Evolutionary conservation across 1,284 basidiomycete genomes (phyloP), one percentile per base, ranked within the genome.

Genomic region (Paramarasmius palmivorus): DNA sequence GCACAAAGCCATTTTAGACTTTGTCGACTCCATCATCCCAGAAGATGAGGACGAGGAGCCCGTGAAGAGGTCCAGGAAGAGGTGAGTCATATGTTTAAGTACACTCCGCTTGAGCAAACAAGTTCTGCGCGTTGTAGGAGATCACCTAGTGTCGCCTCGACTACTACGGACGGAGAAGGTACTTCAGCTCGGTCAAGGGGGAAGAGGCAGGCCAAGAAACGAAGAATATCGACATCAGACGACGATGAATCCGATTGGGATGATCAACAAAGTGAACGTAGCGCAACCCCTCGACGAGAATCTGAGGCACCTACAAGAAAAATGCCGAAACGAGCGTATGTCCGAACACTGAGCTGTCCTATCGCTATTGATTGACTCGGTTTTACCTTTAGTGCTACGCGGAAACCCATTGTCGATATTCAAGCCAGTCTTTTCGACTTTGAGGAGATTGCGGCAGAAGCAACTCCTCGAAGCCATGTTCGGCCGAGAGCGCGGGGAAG

Each of bases 1-100:
- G 37, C 74, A 88, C 32, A 75, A 82, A 39, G 77, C 79, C 0
- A 61, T 88, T n/a, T 89, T 90, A 60, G 75, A 79, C 44, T 86
- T 86, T 63, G 62, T 90, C 63, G 88, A 90, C 58, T 79, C 82
- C 15, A 73, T 83, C 19, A 72, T 82, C 42, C 77, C 80, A 7
- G 63, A 77, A 46, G 78, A 80, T 19, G 83, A 84, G 8, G 80
- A 75, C 2, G 83, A 87, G 36, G 77, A 78, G 23, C 61, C 69
- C 66, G 14, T 67, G 38, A 78, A 67, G 58, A 79, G 74, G 58
- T 72, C 75, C 2, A 69, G 66, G 59, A 82, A 82, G 57, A 69
- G 80, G 81, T 80, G 51, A 4, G 63, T 59, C 20, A 14, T 38
- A 15, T 51, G 15, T 25, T 41, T 40, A 4, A 25, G 7, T 22